These are phyloP conservation scores for Candida golubevii DNA, from an alignment of 805 yeast genomes.

Conservation along the genomic window DNA sequence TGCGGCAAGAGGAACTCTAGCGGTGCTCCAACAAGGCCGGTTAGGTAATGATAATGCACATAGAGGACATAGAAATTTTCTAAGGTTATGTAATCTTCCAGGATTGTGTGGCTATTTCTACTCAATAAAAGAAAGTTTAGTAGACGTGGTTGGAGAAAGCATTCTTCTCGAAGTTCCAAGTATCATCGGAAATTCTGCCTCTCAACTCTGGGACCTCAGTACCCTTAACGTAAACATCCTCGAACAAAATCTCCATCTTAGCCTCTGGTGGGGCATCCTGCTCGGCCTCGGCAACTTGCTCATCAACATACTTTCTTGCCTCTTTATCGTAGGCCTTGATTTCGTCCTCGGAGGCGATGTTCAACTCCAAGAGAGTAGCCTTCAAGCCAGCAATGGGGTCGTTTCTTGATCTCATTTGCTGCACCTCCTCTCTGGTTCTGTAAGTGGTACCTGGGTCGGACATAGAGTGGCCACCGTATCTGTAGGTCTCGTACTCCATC, in stretches of 20 bases:
- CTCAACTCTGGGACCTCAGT: slow-evolving; percentile 88
- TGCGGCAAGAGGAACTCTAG: too few relatives aligned
- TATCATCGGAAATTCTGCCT: slow-evolving; percentile 95
- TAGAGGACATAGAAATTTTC: too few relatives aligned
- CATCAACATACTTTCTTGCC: slow-evolving; percentile 92
- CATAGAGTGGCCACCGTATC: slow-evolving; percentile 99
- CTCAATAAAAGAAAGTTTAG: slow-evolving; percentile 18
- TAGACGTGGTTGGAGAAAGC: slow-evolving; percentile 45
- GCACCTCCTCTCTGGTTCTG: slow-evolving; percentile 99
- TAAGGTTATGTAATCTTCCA: not conserved
- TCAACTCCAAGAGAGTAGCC: slow-evolving; percentile 74
- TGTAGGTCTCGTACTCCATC: slow-evolving; percentile 94
- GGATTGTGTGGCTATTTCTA: not conserved
- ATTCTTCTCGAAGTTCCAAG: slow-evolving; percentile 71
- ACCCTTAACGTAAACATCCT: slow-evolving; percentile 95
- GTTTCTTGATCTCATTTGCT: slow-evolving; percentile 97
- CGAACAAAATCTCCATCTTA: slow-evolving; percentile 88
- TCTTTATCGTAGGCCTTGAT: slow-evolving; percentile 92
- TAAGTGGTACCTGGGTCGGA: slow-evolving; percentile 99
- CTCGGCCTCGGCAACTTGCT: slow-evolving; percentile 91
- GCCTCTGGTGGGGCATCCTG: slow-evolving; percentile 94
- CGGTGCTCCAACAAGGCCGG: too few relatives aligned
- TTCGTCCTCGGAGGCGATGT: slow-evolving; percentile 90
- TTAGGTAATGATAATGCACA: too few relatives aligned
- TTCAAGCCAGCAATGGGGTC: slow-evolving; percentile 97